Evolutionary conservation across 106 monocot species (phyloP).

Genomic region (Allium sativum): DNA sequence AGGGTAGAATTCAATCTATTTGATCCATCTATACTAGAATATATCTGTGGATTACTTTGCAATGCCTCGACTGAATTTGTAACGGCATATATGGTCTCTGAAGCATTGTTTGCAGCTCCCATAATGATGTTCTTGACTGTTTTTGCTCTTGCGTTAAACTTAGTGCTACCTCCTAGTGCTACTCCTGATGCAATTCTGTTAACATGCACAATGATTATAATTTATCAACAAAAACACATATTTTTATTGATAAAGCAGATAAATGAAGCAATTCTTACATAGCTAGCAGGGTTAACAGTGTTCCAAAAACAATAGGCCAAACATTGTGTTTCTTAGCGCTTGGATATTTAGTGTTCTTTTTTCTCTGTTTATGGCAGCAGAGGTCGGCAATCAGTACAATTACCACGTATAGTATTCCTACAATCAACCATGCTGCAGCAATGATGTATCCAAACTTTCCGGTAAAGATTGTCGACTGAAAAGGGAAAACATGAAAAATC

Average conservation of each 20-base stretch:
- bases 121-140: conserved; percentile 46
- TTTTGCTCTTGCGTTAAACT: conserved; percentile 51
- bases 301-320: conserved; percentile 24
- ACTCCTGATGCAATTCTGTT: conserved; percentile 63
- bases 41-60: conserved; percentile 28
- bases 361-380: conserved; percentile 17
- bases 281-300: conserved; percentile 36
- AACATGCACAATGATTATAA: background rate
- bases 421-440: conserved; percentile 48
- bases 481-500: conserved; percentile 3
- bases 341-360: conserved; percentile 10
- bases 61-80: conserved; percentile 44
- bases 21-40: conserved; percentile 11
- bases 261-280: conserved; percentile 41
- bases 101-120: conserved; percentile 46
- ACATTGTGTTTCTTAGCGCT: conserved; percentile 14
- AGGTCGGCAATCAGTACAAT: conserved; percentile 13
- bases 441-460: conserved; percentile 76
- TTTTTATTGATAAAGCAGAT: background rate
- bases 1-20: conserved; percentile 32
- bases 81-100: conserved; percentile 53
- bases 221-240: background rate
- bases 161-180: conserved; percentile 41
- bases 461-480: conserved; percentile 75
- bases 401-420: conserved; percentile 27